Conservation (phyloP, 1,284 basidiomycete genomes). For the Ustilago lituana region DNA sequence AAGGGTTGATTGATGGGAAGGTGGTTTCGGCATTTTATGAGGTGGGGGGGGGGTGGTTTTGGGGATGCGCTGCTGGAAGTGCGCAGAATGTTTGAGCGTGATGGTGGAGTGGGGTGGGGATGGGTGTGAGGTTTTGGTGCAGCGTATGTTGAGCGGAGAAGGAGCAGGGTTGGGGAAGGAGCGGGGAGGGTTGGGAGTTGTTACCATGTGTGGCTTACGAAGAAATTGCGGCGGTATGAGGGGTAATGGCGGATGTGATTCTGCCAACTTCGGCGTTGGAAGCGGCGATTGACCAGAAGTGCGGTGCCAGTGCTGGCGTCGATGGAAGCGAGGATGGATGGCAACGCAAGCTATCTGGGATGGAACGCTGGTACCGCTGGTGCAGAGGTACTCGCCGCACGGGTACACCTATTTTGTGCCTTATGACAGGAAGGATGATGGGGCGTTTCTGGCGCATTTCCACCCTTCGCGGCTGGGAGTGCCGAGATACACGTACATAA, state of each 20-base stretch:
- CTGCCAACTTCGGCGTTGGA: slow-evolving; percentile 55
- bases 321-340: slow-evolving; percentile 37
- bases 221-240: slow-evolving; percentile 51
- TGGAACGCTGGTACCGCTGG: slow-evolving; percentile 48
- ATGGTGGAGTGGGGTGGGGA: too few relatives aligned
- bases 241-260: slow-evolving; percentile 48
- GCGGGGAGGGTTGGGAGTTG: too few relatives aligned
- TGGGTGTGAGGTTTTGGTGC: slow-evolving; percentile 55
- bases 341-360: slow-evolving; percentile 55
- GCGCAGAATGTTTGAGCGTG: slow-evolving; percentile 40
- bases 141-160: slow-evolving; percentile 52
- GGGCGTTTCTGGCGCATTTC: slow-evolving; percentile 52
- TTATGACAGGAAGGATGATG: slow-evolving; percentile 42
- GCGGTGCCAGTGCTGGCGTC: slow-evolving; percentile 45
- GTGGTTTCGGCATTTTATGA: slow-evolving; percentile 50
- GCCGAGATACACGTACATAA: slow-evolving; percentile 52
- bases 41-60: slow-evolving; percentile 55
- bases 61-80: slow-evolving; percentile 54
- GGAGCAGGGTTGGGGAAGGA: too few relatives aligned
- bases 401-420: slow-evolving; percentile 54
- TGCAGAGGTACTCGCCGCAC: slow-evolving; percentile 39
- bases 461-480: slow-evolving; percentile 53
- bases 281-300: slow-evolving; percentile 56
- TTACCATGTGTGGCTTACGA: slow-evolving; percentile 48
- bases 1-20: slow-evolving; percentile 43